These are phyloP conservation scores for Microbotryum violaceum DNA, from an alignment of 1,284 basidiomycete genomes.

Conservation along the genomic window DNA sequence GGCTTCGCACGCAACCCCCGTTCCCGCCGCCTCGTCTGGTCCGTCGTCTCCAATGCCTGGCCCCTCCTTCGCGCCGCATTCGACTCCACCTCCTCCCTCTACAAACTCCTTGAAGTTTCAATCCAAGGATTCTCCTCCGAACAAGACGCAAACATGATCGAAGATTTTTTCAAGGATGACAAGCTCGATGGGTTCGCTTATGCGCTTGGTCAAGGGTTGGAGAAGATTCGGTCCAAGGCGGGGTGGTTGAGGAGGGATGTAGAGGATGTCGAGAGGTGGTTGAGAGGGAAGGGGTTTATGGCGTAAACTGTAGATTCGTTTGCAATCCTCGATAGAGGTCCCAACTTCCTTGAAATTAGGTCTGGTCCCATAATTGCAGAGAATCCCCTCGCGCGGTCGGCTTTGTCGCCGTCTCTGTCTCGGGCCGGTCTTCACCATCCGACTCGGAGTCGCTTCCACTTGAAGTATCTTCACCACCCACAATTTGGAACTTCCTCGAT, in stretches of 20 bases:
- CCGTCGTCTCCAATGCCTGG: conserved; percentile 13
- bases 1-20: conserved; percentile 15
- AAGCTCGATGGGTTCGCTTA: neutral
- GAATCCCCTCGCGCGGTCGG: neutral
- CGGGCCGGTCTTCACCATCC: neutral
- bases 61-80: neutral
- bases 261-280: conserved; percentile 55
- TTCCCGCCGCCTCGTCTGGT: conserved; percentile 19
- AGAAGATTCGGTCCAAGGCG: conserved; percentile 47
- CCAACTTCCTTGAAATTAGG: neutral
- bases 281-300: conserved; percentile 44
- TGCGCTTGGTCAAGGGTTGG: conserved; percentile 44
- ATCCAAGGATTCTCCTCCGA: no score
- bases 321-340: neutral
- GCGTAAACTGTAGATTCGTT: neutral
- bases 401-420: neutral
- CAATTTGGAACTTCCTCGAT: neutral
- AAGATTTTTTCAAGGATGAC: no score
- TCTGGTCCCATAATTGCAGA: neutral
- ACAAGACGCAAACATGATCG: no score
- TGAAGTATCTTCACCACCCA: neutral
- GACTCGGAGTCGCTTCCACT: neutral
- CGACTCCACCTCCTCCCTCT: no score
- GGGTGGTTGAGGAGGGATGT: conserved; percentile 51
- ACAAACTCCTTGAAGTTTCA: no score